Evolutionary conservation across 2,329 filamentous ascomycete species (phyloP).

Genomic region (Emergomyces pasteurianus): DNA sequence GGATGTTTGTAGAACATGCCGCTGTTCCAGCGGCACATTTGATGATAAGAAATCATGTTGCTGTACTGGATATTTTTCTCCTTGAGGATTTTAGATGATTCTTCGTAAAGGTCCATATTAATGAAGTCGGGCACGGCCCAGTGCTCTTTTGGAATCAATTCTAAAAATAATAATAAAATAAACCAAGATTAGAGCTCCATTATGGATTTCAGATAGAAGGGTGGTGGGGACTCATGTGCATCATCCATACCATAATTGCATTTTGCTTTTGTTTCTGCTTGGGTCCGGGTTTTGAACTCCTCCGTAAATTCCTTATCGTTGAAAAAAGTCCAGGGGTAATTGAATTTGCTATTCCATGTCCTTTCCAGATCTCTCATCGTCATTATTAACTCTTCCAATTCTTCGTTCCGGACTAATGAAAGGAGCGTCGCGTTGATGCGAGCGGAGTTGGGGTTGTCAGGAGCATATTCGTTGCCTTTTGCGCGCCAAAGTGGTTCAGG

Average conservation of each 20-base stretch:
- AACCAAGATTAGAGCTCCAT: constrained; percentile 16
- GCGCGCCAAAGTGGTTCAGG: constrained; percentile 62
- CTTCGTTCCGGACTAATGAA: constrained; percentile 82
- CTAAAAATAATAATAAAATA: constrained; percentile 24
- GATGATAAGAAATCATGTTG: constrained; percentile 79
- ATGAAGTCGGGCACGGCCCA: constrained; percentile 93
- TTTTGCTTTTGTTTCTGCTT: constrained; percentile 75
- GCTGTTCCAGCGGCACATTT: constrained; percentile 99
- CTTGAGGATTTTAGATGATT: constrained; percentile 70
- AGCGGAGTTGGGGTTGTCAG: constrained; percentile 60
- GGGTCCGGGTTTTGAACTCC: constrained; percentile 78
- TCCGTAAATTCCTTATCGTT: constrained; percentile 90
- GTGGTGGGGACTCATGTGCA: neutral
- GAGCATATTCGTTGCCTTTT: constrained; percentile 63
- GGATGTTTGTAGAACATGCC: constrained; percentile 97
- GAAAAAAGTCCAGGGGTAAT: constrained; percentile 99
- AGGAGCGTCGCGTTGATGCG: constrained; percentile 91
- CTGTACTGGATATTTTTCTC: constrained; percentile 87
- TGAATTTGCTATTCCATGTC: constrained; percentile 98
- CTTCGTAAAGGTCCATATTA: constrained; percentile 69
- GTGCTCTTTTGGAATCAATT: constrained; percentile 85
- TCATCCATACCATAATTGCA: constrained; percentile 59
- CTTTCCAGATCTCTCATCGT: constrained; percentile 86
- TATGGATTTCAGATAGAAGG: neutral
- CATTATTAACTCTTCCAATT: constrained; percentile 69